Conservation (phyloP, 192 early-diverging fungal species). For the Pecoramyces ruminantium region DNA sequence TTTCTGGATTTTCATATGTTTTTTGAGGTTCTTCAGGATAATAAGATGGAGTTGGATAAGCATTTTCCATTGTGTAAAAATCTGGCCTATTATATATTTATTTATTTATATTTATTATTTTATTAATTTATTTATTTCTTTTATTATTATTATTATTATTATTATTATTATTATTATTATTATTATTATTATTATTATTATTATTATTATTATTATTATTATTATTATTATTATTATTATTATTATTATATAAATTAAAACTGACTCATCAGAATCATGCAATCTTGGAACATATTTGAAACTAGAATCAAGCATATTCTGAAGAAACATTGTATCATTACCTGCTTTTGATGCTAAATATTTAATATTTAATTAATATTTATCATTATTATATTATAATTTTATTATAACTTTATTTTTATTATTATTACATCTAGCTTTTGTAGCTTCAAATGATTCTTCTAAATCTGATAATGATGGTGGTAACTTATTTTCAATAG, state of each 20-base stretch:
- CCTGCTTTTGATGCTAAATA: conserved; percentile 1
- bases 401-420: background rate
- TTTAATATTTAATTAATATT: too few species aligned
- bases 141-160: too few species aligned
- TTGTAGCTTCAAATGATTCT: conserved; percentile 43
- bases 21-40: conserved; percentile 74
- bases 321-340: conserved; percentile 19
- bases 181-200: too few species aligned
- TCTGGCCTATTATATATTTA: conserved; percentile 20
- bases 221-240: too few species aligned
- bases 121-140: too few species aligned
- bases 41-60: conserved; percentile 71
- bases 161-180: too few species aligned
- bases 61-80: conserved; percentile 52
- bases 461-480: conserved; percentile 51
- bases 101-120: too few species aligned
- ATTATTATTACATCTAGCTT: conserved; percentile 27
- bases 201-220: too few species aligned
- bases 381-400: too few species aligned
- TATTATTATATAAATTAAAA: background rate
- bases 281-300: conserved; percentile 65
- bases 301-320: conserved; percentile 72
- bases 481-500: conserved; percentile 30
- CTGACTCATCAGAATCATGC: conserved; percentile 64
- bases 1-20: conserved; percentile 59